phyloP scores from a whole-genome alignment of 106 monocot species.

The Allium sativum region DNA sequence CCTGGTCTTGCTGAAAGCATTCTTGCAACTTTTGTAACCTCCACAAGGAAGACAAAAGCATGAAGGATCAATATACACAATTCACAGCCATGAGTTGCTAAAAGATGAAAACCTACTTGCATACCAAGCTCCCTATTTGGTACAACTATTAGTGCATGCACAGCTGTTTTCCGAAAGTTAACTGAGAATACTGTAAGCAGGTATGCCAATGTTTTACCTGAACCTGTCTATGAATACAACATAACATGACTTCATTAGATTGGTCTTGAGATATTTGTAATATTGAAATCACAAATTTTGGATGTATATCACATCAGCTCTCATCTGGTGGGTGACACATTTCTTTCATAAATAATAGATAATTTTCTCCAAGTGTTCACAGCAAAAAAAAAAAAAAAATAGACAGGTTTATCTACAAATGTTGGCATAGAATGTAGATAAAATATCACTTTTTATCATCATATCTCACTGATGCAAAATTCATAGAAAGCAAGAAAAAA shows the following conservation, averaged over 20 bases:
- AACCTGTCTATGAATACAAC: constrained; percentile 72
- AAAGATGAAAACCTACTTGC: constrained; percentile 45
- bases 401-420: too few relatives aligned
- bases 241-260: background rate
- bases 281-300: too few relatives aligned
- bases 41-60: constrained; percentile 7
- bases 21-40: constrained; percentile 93
- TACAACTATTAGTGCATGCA: constrained; percentile 87
- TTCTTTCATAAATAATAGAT: too few relatives aligned
- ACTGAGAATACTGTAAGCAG: constrained; percentile 71
- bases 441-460: too few relatives aligned
- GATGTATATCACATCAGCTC: too few relatives aligned
- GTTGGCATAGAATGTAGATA: too few relatives aligned
- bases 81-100: background rate
- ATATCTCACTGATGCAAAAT: too few relatives aligned
- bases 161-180: constrained; percentile 54
- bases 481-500: too few relatives aligned
- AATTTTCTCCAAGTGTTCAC: too few relatives aligned
- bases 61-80: background rate
- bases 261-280: too few relatives aligned
- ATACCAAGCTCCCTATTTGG: constrained; percentile 99
- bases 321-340: too few relatives aligned
- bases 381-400: too few relatives aligned
- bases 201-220: constrained; percentile 96
- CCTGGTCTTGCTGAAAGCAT: constrained; percentile 63